A percentile compares a stretch with the other conserved stretches of the same genome.
phyloP scores from a whole-genome alignment of 2,329 filamentous ascomycete species.

The Talaromyces sp. region DNA sequence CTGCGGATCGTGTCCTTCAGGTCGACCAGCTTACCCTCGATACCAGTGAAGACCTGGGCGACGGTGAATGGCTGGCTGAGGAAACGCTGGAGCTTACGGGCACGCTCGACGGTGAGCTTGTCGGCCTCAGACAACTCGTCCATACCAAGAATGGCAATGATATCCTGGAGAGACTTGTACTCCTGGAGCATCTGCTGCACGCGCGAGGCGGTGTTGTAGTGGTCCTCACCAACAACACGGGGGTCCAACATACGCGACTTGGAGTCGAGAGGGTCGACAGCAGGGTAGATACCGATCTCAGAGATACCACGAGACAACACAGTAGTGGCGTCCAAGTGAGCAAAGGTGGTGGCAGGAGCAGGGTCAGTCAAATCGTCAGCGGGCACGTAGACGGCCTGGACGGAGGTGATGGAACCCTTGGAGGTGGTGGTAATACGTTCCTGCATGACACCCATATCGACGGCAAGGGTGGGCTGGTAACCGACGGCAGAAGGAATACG shows the following conservation, averaged over 20 bases:
- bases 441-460: conserved; percentile 99
- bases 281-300: conserved; percentile 99
- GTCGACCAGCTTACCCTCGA: conserved; percentile 94
- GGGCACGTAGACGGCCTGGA: conserved; percentile 99
- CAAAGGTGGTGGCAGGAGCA: conserved; percentile 98
- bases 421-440: conserved; percentile 99
- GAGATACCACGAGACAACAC: conserved; percentile 99
- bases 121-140: conserved; percentile 98
- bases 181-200: conserved; percentile 99
- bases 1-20: conserved; percentile 96
- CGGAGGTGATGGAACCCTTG: conserved; percentile 99
- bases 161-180: conserved; percentile 99
- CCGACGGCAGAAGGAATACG: conserved; percentile 99
- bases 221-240: conserved; percentile 95
- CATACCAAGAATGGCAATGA: conserved; percentile 99
- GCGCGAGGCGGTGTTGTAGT: conserved; percentile 89
- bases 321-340: conserved; percentile 99
- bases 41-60: conserved; percentile 65
- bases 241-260: conserved; percentile 99
- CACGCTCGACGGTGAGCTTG: conserved; percentile 99
- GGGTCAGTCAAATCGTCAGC: conserved; percentile 99
- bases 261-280: conserved; percentile 98
- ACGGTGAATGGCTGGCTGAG: conserved; percentile 98
- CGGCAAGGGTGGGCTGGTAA: conserved; percentile 97
- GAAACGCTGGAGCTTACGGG: conserved; percentile 99